Evolutionary conservation across 352 stramenopile genomes (phyloP).

Genomic region (Aphanomyces astaci): DNA sequence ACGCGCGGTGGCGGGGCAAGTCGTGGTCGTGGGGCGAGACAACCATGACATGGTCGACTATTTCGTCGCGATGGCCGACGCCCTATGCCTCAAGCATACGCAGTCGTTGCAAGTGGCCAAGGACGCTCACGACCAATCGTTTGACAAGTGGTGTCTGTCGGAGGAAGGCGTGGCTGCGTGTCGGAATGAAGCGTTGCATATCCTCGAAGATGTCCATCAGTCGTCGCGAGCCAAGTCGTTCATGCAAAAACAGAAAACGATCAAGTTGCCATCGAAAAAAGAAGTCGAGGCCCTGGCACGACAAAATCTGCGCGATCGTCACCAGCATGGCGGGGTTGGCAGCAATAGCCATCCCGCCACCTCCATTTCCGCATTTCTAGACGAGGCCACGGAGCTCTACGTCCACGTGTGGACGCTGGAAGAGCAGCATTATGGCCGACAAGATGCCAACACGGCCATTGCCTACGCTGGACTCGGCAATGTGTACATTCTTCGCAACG

Average conservation of each 20-base stretch:
- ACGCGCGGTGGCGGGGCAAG: slow-evolving; percentile 38
- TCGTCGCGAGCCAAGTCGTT: not conserved
- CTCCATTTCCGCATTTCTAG: slow-evolving; percentile 32
- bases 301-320: slow-evolving; percentile 22
- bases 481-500: slow-evolving; percentile 36
- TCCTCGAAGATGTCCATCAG: not conserved
- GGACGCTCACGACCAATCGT: slow-evolving; percentile 37
- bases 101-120: slow-evolving; percentile 39
- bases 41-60: slow-evolving; percentile 35
- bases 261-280: slow-evolving; percentile 38
- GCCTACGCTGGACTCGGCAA: slow-evolving; percentile 51
- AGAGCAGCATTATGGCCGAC: slow-evolving; percentile 35
- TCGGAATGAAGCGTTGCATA: slow-evolving; percentile 16
- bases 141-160: slow-evolving; percentile 44
- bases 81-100: slow-evolving; percentile 43
- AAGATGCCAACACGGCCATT: slow-evolving; percentile 44
- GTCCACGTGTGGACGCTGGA: slow-evolving; percentile 57
- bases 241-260: not conserved
- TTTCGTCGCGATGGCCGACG: slow-evolving; percentile 50
- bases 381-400: slow-evolving; percentile 60
- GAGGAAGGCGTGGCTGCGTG: slow-evolving; percentile 39
- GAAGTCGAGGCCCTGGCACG: slow-evolving; percentile 39
- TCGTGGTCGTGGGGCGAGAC: slow-evolving; percentile 31
- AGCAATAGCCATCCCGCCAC: not conserved
- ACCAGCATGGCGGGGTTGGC: not conserved